phyloP scores from a whole-genome alignment of 306 rosid genomes.

The Prinsepia uniflora region DNA sequence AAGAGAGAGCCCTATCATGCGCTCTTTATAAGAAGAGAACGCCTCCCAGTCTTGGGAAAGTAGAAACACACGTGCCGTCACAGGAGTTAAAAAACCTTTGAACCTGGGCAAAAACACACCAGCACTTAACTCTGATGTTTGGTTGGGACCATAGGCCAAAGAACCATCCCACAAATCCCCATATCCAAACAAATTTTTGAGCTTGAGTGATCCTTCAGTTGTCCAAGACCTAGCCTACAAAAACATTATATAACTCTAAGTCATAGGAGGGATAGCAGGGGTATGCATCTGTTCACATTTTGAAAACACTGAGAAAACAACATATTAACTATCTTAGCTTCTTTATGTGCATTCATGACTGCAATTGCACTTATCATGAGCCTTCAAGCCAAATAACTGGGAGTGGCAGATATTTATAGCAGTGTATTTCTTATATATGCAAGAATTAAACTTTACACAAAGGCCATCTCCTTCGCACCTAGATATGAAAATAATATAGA shows the following conservation, averaged over 20 bases:
- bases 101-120: conserved; percentile 75
- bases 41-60: conserved; percentile 96
- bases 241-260: conserved; percentile 33
- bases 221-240: conserved; percentile 88
- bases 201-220: conserved; percentile 72
- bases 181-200: conserved; percentile 82
- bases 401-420: background rate
- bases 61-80: conserved; percentile 60
- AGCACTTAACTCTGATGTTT: conserved; percentile 76
- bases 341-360: too few relatives aligned
- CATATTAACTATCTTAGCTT: conserved; percentile 9
- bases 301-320: conserved; percentile 6
- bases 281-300: background rate
- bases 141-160: conserved; percentile 79
- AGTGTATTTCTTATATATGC: background rate
- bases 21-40: conserved; percentile 89
- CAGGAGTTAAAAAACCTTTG: conserved; percentile 57
- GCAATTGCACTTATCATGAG: background rate
- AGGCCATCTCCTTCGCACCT: background rate
- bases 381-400: background rate
- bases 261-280: conserved; percentile 8
- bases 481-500: background rate
- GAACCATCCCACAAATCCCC: conserved; percentile 96
- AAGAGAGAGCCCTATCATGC: conserved; percentile 70
- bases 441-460: background rate